These are phyloP conservation scores for Scedosporium aurantiacum DNA, from an alignment of 2,329 filamentous ascomycete species.

Conservation along the genomic window DNA sequence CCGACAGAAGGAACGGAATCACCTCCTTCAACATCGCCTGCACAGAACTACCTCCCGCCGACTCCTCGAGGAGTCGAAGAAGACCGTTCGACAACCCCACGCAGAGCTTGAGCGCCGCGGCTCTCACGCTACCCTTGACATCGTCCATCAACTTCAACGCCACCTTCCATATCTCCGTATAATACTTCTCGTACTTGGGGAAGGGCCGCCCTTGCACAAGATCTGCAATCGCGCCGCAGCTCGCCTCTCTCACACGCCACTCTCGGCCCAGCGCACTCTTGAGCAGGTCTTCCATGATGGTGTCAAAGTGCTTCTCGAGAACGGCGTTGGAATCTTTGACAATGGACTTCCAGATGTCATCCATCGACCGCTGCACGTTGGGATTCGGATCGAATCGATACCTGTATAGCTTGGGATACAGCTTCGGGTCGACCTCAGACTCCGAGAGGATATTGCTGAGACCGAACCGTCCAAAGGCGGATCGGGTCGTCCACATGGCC, in stretches of 20 bases:
- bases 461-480: conserved; percentile 89
- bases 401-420: conserved; percentile 89
- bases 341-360: conserved; percentile 93
- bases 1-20: conserved; percentile 80
- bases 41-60: conserved; percentile 57
- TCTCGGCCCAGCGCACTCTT: conserved; percentile 80
- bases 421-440: conserved; percentile 77
- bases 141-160: conserved; percentile 91
- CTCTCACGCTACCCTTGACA: conserved; percentile 82
- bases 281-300: conserved; percentile 79
- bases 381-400: conserved; percentile 93
- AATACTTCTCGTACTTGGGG: conserved; percentile 69
- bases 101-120: conserved; percentile 71
- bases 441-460: conserved; percentile 86
- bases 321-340: conserved; percentile 75
- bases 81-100: conserved; percentile 75
- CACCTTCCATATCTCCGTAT: conserved; percentile 73
- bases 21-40: conserved; percentile 75
- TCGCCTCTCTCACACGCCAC: conserved; percentile 87
- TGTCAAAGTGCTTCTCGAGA: conserved; percentile 72
- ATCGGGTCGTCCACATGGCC: conserved; percentile 93
- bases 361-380: conserved; percentile 91
- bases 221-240: conserved; percentile 80
- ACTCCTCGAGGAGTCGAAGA: conserved; percentile 74
- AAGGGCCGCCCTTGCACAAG: conserved; percentile 72